Percentiles rank a stretch among this genome's conserved stretches.
These are phyloP conservation scores for Pestalotiopsis sp. DNA, from an alignment of 2,329 filamentous ascomycete species.

Conservation along the genomic window DNA sequence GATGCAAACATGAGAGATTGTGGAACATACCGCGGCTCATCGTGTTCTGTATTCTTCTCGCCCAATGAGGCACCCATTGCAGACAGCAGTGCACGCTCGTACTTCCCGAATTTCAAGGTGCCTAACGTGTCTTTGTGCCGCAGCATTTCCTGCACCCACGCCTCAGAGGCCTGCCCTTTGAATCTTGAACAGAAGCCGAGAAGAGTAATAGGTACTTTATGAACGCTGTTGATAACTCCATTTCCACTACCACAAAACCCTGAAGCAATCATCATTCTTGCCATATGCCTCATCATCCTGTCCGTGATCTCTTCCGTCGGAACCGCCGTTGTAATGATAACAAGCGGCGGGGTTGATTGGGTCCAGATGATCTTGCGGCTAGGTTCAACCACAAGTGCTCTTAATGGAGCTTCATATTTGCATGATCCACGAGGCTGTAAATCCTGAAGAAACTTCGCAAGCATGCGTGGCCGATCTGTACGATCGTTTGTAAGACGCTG, in stretches of 20 bases:
- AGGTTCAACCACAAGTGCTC: not conserved
- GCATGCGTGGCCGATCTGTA: not conserved
- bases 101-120: not conserved
- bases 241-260: too few relatives aligned
- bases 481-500: not conserved
- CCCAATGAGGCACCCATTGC: not conserved
- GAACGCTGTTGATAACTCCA: too few relatives aligned
- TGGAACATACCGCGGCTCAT: too few relatives aligned
- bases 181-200: not conserved
- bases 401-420: too few relatives aligned
- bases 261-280: too few relatives aligned
- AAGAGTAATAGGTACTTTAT: too few relatives aligned
- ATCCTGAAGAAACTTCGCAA: not conserved
- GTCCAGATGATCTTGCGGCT: not conserved
- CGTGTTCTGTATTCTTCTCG: not conserved
- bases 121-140: not conserved
- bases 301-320: not conserved
- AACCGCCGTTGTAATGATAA: not conserved
- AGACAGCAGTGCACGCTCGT: not conserved
- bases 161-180: not conserved
- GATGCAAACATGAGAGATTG: not conserved
- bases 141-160: not conserved
- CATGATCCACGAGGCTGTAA: too few relatives aligned
- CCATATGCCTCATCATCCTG: not conserved
- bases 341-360: rapidly evolving